phyloP scores from a whole-genome alignment of 495 filamentous ascomycete genomes.

The Xylaria grammica region DNA sequence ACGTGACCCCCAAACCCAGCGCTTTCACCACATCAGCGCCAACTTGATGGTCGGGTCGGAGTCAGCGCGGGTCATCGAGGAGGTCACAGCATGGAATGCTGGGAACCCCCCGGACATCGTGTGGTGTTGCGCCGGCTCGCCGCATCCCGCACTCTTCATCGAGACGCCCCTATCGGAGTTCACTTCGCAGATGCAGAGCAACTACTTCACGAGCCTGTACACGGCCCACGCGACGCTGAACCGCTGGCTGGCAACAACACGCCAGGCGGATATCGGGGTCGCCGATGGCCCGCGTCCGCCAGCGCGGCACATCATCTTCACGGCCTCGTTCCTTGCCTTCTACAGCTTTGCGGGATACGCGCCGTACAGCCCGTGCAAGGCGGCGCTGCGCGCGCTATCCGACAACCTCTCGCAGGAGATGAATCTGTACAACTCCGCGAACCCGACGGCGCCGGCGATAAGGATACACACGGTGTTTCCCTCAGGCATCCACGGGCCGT shows the following conservation, averaged over 20 bases:
- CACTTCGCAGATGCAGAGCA: slow-evolving; percentile 75
- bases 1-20: slow-evolving; percentile 62
- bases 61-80: slow-evolving; percentile 65
- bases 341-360: slow-evolving; percentile 74
- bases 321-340: slow-evolving; percentile 72
- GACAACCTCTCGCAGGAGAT: slow-evolving; percentile 81
- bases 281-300: slow-evolving; percentile 29
- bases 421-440: slow-evolving; percentile 68
- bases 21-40: slow-evolving; percentile 75
- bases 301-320: slow-evolving; percentile 77
- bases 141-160: slow-evolving; percentile 71
- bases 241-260: slow-evolving; percentile 52
- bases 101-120: slow-evolving; percentile 74
- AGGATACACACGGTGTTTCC: slow-evolving; percentile 82
- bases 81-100: slow-evolving; percentile 75
- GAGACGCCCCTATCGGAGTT: slow-evolving; percentile 67
- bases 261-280: not conserved
- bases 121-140: slow-evolving; percentile 79
- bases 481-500: slow-evolving; percentile 72
- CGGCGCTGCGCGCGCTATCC: slow-evolving; percentile 74
- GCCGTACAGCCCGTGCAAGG: slow-evolving; percentile 77
- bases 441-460: slow-evolving; percentile 47
- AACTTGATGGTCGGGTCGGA: slow-evolving; percentile 70
- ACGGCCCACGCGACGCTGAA: slow-evolving; percentile 70
- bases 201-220: slow-evolving; percentile 81